Percentiles rank a stretch among this genome's conserved stretches.
Conservation (phyloP, 192 early-diverging fungal species). For the Kappamyces sp. region DNA sequence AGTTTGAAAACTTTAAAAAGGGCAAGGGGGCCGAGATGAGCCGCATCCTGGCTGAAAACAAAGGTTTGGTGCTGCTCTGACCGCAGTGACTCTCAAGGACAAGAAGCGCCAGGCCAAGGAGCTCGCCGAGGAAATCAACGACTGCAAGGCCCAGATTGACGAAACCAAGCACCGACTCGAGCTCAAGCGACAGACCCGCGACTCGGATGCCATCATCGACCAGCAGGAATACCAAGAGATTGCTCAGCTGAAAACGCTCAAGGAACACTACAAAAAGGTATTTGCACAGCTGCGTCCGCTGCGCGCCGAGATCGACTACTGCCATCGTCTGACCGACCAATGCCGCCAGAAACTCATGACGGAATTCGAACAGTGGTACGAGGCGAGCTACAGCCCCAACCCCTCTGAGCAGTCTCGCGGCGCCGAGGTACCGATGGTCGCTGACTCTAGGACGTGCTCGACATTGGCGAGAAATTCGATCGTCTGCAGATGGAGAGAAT, state of each 20-base stretch:
- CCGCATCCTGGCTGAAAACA: slow-evolving; percentile 54
- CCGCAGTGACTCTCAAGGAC: slow-evolving; percentile 40
- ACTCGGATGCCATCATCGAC: slow-evolving; percentile 41
- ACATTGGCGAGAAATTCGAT: slow-evolving; percentile 60
- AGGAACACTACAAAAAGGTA: slow-evolving; percentile 34
- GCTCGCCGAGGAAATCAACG: slow-evolving; percentile 37
- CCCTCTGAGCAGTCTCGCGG: slow-evolving; percentile 20
- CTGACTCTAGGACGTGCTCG: slow-evolving; percentile 42
- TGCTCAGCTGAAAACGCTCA: slow-evolving; percentile 35
- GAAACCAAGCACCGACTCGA: slow-evolving; percentile 32
- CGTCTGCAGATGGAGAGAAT: slow-evolving; percentile 51
- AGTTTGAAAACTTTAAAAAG: slow-evolving; percentile 55
- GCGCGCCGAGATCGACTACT: slow-evolving; percentile 48
- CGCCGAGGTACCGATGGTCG: slow-evolving; percentile 10
- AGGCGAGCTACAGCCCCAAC: slow-evolving; percentile 38
- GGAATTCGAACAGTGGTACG: slow-evolving; percentile 59
- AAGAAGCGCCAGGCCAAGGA: slow-evolving; percentile 45
- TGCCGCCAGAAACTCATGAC: slow-evolving; percentile 52
- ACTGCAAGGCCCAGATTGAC: slow-evolving; percentile 44
- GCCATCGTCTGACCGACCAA: slow-evolving; percentile 45
- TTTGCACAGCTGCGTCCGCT: slow-evolving; percentile 33
- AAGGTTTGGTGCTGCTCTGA: slow-evolving; percentile 25
- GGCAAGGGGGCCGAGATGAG: slow-evolving; percentile 47
- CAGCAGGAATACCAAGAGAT: slow-evolving; percentile 47
- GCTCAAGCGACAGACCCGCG: slow-evolving; percentile 12